Conservation (phyloP, 2,329 filamentous ascomycete species). For the Aphanocladium album region DNA sequence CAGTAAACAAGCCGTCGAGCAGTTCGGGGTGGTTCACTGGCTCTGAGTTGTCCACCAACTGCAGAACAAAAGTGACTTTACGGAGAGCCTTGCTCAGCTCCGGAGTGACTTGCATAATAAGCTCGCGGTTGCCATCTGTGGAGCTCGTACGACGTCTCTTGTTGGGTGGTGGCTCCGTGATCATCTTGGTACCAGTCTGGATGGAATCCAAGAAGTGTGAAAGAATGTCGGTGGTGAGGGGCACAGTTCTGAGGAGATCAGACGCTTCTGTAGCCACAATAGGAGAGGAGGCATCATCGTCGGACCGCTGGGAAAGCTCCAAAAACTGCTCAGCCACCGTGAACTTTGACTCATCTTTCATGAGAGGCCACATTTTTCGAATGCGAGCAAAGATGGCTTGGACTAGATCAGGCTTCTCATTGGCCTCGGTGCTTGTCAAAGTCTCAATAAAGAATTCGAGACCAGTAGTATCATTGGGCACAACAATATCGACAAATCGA, state of each 20-base stretch:
- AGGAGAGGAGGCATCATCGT: constrained; percentile 27
- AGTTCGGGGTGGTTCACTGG: constrained; percentile 72
- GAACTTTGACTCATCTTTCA: constrained; percentile 60
- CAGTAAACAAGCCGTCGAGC: constrained; percentile 72
- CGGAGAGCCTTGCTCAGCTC: constrained; percentile 65
- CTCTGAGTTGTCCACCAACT: constrained; percentile 77
- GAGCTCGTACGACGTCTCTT: constrained; percentile 78
- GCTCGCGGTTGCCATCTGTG: constrained; percentile 57
- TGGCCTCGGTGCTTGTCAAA: constrained; percentile 36
- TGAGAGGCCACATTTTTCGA: constrained; percentile 63
- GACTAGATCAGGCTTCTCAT: constrained; percentile 48
- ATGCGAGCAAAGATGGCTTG: constrained; percentile 64
- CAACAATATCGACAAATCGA: constrained; percentile 46
- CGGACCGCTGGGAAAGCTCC: constrained; percentile 49
- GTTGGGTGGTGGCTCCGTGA: constrained; percentile 64
- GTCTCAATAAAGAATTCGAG: constrained; percentile 48
- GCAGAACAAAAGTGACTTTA: constrained; percentile 79
- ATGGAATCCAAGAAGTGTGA: constrained; percentile 68
- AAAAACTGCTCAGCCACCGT: constrained; percentile 59
- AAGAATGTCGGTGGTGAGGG: constrained; percentile 69
- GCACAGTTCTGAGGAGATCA: constrained; percentile 66
- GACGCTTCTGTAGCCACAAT: constrained; percentile 55
- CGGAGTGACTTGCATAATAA: constrained; percentile 56
- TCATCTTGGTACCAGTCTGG: constrained; percentile 67
- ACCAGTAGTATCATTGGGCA: constrained; percentile 48